Conservation (phyloP, 306 rosid genomes). For the Prunus mira region DNA sequence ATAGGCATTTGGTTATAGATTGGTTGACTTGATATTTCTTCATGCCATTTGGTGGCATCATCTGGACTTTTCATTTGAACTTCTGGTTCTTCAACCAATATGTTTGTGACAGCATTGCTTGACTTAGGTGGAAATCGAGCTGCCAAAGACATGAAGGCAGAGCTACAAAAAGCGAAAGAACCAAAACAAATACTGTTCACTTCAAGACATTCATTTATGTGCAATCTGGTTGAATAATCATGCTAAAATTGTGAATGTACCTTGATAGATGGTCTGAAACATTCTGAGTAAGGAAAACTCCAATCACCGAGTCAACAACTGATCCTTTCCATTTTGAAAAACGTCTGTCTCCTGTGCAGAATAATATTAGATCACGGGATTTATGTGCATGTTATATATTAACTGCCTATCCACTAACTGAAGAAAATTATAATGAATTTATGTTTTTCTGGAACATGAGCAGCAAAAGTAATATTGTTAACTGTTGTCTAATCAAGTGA, state of each 20-base stretch:
- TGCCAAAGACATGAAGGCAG: slow-evolving; percentile 91
- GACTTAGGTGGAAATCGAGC: slow-evolving; percentile 68
- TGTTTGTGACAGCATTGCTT: slow-evolving; percentile 33
- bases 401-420: background rate
- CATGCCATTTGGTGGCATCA: slow-evolving; percentile 40
- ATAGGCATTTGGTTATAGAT: slow-evolving; percentile 32
- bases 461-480: background rate
- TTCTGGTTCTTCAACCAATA: slow-evolving; percentile 46
- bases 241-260: slow-evolving; percentile 33
- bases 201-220: slow-evolving; percentile 10
- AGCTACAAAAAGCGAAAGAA: slow-evolving; percentile 55
- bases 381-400: slow-evolving; percentile 12
- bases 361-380: slow-evolving; percentile 3
- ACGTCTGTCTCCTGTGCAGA: slow-evolving; percentile 82
- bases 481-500: background rate
- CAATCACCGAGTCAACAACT: slow-evolving; percentile 89
- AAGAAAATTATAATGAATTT: slow-evolving; percentile 2
- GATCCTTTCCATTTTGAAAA: slow-evolving; percentile 97
- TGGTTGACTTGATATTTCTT: slow-evolving; percentile 35
- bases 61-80: slow-evolving; percentile 36
- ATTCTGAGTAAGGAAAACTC: slow-evolving; percentile 95
- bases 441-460: background rate
- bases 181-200: slow-evolving; percentile 7
- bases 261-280: slow-evolving; percentile 97
- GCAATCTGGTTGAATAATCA: slow-evolving; percentile 11